phyloP scores from a whole-genome alignment of 2,329 filamentous ascomycete genomes.

The Phyllosticta citribraziliensis region DNA sequence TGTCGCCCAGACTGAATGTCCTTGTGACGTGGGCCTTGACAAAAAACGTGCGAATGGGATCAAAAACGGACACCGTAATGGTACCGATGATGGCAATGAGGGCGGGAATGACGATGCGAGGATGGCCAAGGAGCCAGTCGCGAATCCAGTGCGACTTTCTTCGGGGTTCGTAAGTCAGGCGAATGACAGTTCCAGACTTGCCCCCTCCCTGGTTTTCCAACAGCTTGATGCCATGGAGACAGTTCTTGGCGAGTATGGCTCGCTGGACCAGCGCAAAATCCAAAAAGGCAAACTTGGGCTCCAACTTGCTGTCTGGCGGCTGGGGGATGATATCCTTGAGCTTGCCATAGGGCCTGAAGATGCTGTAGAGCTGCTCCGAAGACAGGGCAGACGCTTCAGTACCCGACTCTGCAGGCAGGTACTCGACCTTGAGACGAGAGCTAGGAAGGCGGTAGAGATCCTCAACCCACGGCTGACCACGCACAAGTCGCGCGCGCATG shows the following conservation, averaged over 20 bases:
- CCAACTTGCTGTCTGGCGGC: constrained; percentile 72
- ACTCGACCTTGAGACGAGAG: constrained; percentile 69
- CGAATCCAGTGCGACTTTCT: constrained; percentile 69
- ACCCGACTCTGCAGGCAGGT: constrained; percentile 64
- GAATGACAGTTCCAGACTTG: constrained; percentile 63
- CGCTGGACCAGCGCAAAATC: constrained; percentile 66
- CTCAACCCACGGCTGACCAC: constrained; percentile 86
- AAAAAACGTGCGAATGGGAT: constrained; percentile 88
- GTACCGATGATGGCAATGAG: constrained; percentile 72
- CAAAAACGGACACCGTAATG: constrained; percentile 80
- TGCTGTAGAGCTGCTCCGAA: constrained; percentile 75
- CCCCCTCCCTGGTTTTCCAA: constrained; percentile 60
- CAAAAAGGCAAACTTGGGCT: constrained; percentile 70
- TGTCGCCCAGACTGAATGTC: constrained; percentile 64
- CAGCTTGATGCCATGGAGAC: constrained; percentile 75
- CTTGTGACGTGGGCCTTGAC: constrained; percentile 80
- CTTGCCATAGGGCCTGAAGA: constrained; percentile 87
- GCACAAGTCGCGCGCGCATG: constrained; percentile 61
- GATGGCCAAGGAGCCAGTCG: constrained; percentile 81
- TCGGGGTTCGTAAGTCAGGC: constrained; percentile 73
- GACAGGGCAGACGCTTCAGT: constrained; percentile 65
- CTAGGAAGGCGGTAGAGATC: constrained; percentile 80
- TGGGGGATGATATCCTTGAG: constrained; percentile 76
- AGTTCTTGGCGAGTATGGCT: constrained; percentile 83
- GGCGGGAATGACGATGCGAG: constrained; percentile 75